Conservation (phyloP, 495 filamentous ascomycete species). For the Thozetella sp. region DNA sequence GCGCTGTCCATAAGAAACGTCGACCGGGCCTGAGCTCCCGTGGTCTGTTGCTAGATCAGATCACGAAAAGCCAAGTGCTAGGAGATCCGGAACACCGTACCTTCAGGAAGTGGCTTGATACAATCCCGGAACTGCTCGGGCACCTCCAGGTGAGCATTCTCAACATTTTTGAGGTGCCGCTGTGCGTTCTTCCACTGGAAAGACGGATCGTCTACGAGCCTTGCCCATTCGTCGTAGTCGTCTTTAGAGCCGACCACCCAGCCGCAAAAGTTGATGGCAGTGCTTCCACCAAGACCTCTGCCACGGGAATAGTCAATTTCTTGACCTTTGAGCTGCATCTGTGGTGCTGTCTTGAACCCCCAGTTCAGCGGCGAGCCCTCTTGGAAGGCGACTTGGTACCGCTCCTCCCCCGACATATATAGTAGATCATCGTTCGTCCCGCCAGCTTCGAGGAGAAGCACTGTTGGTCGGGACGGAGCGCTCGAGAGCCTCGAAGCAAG, state of each 20-base stretch:
- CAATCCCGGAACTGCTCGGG: conserved; percentile 19
- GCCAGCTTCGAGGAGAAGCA: conserved; percentile 55
- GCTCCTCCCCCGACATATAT: conserved; percentile 38
- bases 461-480: conserved; percentile 27
- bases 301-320: conserved; percentile 54
- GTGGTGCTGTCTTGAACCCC: conserved; percentile 53
- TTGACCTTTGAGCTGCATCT: conserved; percentile 44
- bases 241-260: conserved; percentile 50
- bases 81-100: conserved; percentile 22
- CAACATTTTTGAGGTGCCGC: conserved; percentile 41
- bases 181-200: conserved; percentile 46
- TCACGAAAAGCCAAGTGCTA: neutral
- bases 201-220: conserved; percentile 22
- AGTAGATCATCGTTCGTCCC: conserved; percentile 31
- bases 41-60: conserved; percentile 29
- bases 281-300: conserved; percentile 52
- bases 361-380: conserved; percentile 41
- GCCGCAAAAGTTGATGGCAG: conserved; percentile 56
- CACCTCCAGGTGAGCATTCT: conserved; percentile 42
- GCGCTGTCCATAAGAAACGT: conserved; percentile 33
- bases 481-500: conserved; percentile 42
- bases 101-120: conserved; percentile 23
- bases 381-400: conserved; percentile 40
- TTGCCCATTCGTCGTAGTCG: conserved; percentile 17
- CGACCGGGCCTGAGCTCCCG: conserved; percentile 37